Evolutionary conservation across 2,329 filamentous ascomycete species (phyloP), one percentile per base, ranked within the genome.

Genomic region (Phyllachora maydis): DNA sequence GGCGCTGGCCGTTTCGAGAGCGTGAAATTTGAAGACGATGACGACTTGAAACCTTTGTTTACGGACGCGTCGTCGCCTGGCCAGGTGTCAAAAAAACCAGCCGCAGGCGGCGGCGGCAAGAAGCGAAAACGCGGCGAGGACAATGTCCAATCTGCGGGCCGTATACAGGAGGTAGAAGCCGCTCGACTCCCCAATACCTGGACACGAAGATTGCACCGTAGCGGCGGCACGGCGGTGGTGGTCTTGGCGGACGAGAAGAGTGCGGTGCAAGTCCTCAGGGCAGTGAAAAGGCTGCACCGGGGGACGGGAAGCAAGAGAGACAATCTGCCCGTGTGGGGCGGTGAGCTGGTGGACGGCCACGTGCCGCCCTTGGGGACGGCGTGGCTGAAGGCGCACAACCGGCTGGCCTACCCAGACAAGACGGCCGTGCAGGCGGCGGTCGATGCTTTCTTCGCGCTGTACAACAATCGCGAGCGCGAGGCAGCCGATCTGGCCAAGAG

Each of bases 401-500:
- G 59, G 19, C 54, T 85, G 8, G 63, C 63, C 6, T 88, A 77
- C 39, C 79, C 83, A 0, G 55, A 72, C 28, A 65, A 64, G 19
- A 48, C 54, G 8, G 50, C 56, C 11, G 58, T 91, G n/a, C 70
- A 90, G 39, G 51, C 57, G 18, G 63, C 68, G 4, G 73, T 92
- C 13, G 82, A 93, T 40, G 67, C 71, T 17, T 95, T 82, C 54
- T 91, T 95, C 60, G 62, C 65, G 12, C 57, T 69, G n/a, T 95
- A 82, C 52, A 75, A 59, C 51, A 64, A 41, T 51, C 78, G 56
- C 50, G 76, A 63, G 56, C 67, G 46, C 49, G 72, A 56, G 47
- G 71, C 56, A 35, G 60, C 40, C 33, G 70, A 53, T 50, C 59
- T 55, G 41, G 74, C 50, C 41, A 69, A 65, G 49, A 53, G 63